Percentiles rank a stretch among this genome's conserved stretches.
Evolutionary conservation across 345 rosid genomes (phyloP).

Genomic region (Raphanus sativus): DNA sequence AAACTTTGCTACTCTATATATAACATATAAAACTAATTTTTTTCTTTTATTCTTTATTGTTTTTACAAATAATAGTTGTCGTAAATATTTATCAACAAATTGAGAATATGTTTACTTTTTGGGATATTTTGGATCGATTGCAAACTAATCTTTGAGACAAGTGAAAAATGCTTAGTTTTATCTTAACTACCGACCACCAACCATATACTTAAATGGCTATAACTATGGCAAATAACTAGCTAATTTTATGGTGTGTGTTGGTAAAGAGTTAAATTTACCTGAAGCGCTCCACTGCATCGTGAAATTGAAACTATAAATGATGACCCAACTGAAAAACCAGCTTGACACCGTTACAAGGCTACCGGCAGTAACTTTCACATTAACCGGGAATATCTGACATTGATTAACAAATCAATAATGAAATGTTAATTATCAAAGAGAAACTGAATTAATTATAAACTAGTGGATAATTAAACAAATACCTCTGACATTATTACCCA

Average conservation of each 20-base stretch:
- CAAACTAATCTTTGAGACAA: neutral
- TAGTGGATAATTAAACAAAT: neutral
- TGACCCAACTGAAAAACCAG: conserved; percentile 49
- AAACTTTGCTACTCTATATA: neutral
- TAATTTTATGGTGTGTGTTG: neutral
- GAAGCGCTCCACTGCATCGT: conserved; percentile 50
- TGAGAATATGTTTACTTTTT: neutral
- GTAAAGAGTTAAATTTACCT: conserved; percentile 7
- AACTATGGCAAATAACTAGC: neutral
- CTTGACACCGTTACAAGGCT: conserved; percentile 48
- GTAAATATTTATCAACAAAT: neutral
- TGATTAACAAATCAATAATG: neutral
- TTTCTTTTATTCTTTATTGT: neutral
- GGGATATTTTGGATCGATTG: neutral
- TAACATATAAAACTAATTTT: neutral
- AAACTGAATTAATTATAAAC: neutral
- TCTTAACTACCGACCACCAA: neutral
- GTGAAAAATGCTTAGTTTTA: neutral
- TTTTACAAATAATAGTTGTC: neutral
- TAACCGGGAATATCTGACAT: conserved; percentile 50
- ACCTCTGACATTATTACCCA: conserved; percentile 76
- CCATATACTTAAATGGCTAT: neutral
- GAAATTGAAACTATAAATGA: conserved; percentile 51
- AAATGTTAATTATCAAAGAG: neutral
- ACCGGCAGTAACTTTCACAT: conserved; percentile 55